phyloP scores from a whole-genome alignment of 1,139 yeast genomes.

The Ashbya aceris region DNA sequence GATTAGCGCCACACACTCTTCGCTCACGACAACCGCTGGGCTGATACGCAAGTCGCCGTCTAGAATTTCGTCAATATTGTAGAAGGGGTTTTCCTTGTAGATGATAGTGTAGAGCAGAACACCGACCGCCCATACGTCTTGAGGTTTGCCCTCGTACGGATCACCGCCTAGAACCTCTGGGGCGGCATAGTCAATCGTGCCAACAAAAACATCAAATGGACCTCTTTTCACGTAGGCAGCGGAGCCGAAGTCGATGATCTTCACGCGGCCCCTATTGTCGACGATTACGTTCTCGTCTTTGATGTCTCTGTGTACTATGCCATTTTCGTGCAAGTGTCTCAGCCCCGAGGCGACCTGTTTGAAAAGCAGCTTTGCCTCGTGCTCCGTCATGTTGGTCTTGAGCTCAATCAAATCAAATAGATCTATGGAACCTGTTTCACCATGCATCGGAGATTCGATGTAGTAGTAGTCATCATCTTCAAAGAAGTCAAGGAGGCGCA shows the following conservation, averaged over 20 bases:
- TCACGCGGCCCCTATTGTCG: conserved; percentile 65
- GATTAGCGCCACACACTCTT: conserved; percentile 50
- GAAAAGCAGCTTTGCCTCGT: conserved; percentile 68
- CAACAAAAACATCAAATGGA: conserved; percentile 94
- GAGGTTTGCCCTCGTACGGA: conserved; percentile 85
- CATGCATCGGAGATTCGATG: conserved; percentile 84
- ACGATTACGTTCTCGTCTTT: conserved; percentile 92
- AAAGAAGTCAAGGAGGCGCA: conserved; percentile 78
- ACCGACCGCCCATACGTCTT: conserved; percentile 96
- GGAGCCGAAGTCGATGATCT: conserved; percentile 89
- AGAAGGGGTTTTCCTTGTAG: conserved; percentile 93
- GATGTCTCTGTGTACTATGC: conserved; percentile 88
- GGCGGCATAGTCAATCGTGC: conserved; percentile 94
- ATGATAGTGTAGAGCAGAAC: conserved; percentile 77
- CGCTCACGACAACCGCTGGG: conserved; percentile 41
- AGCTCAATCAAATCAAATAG: conserved; percentile 85
- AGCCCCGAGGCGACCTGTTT: conserved; percentile 72
- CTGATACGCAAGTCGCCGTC: conserved; percentile 77
- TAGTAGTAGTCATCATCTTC: conserved; percentile 86
- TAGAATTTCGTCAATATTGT: conserved; percentile 89
- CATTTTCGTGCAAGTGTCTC: conserved; percentile 70
- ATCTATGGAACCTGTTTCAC: conserved; percentile 81
- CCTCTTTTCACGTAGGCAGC: conserved; percentile 87
- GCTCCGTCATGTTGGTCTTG: conserved; percentile 66
- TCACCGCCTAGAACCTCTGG: conserved; percentile 90